Evolutionary conservation across 176 grass and related monocot species (phyloP), one percentile per base, ranked within the genome.

Genomic region (Carex littledalei): DNA sequence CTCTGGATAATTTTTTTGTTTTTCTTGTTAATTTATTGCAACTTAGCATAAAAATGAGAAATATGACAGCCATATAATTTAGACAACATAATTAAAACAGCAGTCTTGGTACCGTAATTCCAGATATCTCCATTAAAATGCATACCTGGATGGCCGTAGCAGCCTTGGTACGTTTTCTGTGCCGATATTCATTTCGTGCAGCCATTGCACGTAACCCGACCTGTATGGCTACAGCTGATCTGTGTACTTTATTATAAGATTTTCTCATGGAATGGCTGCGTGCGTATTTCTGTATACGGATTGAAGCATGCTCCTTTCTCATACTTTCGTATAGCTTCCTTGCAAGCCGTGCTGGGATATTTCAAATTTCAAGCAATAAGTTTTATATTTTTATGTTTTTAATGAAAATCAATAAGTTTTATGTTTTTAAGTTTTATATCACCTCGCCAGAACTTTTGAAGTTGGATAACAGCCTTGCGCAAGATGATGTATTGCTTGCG

Each of bases 381-480:
- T 49, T 45, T 43, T 70, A 14, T 11, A 54, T 77, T 76, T 17
- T 29, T 52, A 54, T 31, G 49, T 15, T 75, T 75, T 76, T 22
- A 55, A 0, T 55, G 47, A 17, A 16, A 76, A 76, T 29, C 3
- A 76, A 76, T 4, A 26, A 26, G n/a, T 58, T 3, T 5, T 21
- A 2, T 63, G 8, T n/a, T n/a, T n/a, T n/a, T n/a, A n/a, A n/a
- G n/a, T n/a, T n/a, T n/a, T n/a, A 17, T 17, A 32, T 77, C 78
- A 98, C 95, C 95, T 93, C 92, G 89, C 89, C 91, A 94, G n/a
- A 93, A 91, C 74, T 93, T 98, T 21, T 98, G 92, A 24, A 89
- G 63, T 15, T 87, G 87, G 89, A 98, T 81, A 17, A 89, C 84
- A 60, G 95, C 91, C 68, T 80, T 90, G 26, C 89, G 85, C 82